Percentiles rank a stretch among this genome's conserved stretches.
Evolutionary conservation across 129 eudicot species (phyloP).

Genomic region (Tanacetum coccineum): DNA sequence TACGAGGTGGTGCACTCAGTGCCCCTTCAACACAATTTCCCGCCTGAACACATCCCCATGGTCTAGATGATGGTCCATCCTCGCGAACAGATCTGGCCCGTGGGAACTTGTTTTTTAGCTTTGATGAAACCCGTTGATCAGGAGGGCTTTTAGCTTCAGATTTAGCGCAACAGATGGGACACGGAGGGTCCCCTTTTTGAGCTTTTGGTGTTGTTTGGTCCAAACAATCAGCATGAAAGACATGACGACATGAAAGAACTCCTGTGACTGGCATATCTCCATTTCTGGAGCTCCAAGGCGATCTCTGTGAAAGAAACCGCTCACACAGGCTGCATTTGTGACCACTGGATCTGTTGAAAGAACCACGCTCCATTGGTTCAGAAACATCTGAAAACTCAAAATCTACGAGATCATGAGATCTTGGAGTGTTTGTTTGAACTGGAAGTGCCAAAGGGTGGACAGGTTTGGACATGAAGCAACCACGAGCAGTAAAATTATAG

Average conservation of each 20-base stretch:
- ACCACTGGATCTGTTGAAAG: constrained; percentile 30
- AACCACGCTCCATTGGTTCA: constrained; percentile 44
- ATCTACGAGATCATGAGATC: constrained; percentile 40
- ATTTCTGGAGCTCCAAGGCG: constrained; percentile 78
- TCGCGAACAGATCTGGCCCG: constrained; percentile 51
- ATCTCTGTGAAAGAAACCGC: constrained; percentile 64
- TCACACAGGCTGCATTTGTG: constrained; percentile 69
- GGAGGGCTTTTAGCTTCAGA: constrained; percentile 43
- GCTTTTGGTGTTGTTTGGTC: constrained; percentile 80
- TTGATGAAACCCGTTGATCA: constrained; percentile 41
- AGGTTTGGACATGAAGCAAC: constrained; percentile 81
- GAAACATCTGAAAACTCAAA: constrained; percentile 48
- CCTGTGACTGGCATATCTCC: constrained; percentile 86
- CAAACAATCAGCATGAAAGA: constrained; percentile 88
- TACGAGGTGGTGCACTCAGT: constrained; percentile 50
- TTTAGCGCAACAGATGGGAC: constrained; percentile 72
- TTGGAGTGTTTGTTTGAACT: constrained; percentile 39
- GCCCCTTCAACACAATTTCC: constrained; percentile 87
- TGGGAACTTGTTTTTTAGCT: constrained; percentile 41
- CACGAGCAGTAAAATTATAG: constrained; percentile 50
- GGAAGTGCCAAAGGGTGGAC: constrained; percentile 74
- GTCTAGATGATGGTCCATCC: constrained; percentile 60
- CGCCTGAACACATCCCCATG: constrained; percentile 74
- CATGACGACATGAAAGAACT: constrained; percentile 81
- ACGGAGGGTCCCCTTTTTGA: constrained; percentile 73